phyloP scores from a whole-genome alignment of 306 rosid species.

The Trichosanthes truncata region DNA sequence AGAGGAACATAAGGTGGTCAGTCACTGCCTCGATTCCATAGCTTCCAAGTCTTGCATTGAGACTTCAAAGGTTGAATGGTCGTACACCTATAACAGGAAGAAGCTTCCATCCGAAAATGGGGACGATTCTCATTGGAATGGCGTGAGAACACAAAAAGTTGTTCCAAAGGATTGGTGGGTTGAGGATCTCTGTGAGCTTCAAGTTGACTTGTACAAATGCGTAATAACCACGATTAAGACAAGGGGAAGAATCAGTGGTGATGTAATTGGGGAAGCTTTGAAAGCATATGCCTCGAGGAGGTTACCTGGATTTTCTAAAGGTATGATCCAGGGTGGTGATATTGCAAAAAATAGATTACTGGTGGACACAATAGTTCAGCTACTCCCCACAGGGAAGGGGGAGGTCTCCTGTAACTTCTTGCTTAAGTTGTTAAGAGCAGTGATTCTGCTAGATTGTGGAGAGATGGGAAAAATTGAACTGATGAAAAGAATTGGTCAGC shows the following conservation, averaged over 20 bases:
- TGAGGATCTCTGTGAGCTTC: conserved; percentile 89
- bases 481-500: conserved; percentile 55
- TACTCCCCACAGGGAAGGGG: conserved; percentile 48
- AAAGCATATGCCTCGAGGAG: conserved; percentile 60
- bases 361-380: conserved; percentile 50
- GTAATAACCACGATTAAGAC: conserved; percentile 48
- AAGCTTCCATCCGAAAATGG: conserved; percentile 71
- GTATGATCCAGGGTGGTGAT: conserved; percentile 58
- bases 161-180: conserved; percentile 99
- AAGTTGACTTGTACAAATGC: conserved; percentile 64
- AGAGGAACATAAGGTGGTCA: conserved; percentile 75
- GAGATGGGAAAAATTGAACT: conserved; percentile 42
- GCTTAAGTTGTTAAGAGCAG: conserved; percentile 52
- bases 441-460: conserved; percentile 47
- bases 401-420: conserved; percentile 53
- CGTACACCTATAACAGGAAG: conserved; percentile 77
- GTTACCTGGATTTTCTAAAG: conserved; percentile 60
- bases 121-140: conserved; percentile 58
- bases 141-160: conserved; percentile 49
- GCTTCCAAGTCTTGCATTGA: conserved; percentile 87
- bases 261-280: conserved; percentile 72
- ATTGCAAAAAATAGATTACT: conserved; percentile 35
- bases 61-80: conserved; percentile 86
- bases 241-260: conserved; percentile 41
- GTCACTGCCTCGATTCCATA: conserved; percentile 75